Evolutionary conservation across 805 yeast genomes (phyloP), one percentile per base, ranked within the genome.

Genomic region (Zygoascus bituminiphila): DNA sequence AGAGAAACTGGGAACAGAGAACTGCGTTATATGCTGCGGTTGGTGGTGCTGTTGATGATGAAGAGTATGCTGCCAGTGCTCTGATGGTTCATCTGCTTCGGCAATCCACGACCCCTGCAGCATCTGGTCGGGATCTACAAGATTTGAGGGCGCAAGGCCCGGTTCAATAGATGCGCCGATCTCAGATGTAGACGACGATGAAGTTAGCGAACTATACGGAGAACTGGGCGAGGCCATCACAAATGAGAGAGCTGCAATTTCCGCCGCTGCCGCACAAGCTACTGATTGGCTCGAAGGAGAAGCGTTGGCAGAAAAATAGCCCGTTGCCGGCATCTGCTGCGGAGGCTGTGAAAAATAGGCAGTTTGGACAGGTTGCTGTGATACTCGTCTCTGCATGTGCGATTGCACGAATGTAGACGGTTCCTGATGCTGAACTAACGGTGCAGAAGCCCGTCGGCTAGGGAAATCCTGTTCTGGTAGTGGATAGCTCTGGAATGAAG

Each of bases 401-500:
- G 33, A 12, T 4, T 29, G 33, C 10, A 29, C n/a, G n/a, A 29
- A 29, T 4, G 33, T 15, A 12, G 33, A 15, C 33, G 10, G 12
- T 14, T 6, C 7, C 14, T 14, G 4, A 6, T 29, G 33, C 25
- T n/a, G 39, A 8, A 20, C 17, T n/a, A 19, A 5, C 10, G 26
- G 42, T 25, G n/a, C 10, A 12, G 17, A 23, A 19, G n/a, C 33
- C 33, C 9, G 33, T 15, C 33, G 33, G 4, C 45, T 15, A 19
- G 24, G n/a, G 14, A 4, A 17, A 26, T 19, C 23, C 15, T 20
- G 47, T 6, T n/a, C 12, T n/a, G 35, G n/a, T 7, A 17, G 22
- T 6, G 42, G 31, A 10, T 25, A 15, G 10, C 47, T 38, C 21
- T 26, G 51, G 25, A 51, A 52, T 10, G 46, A 45, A 5, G 49